A percentile compares a stretch with the other conserved stretches of the same genome.
phyloP scores from a whole-genome alignment of 1,284 basidiomycete genomes.

The Puccinia sorghi region DNA sequence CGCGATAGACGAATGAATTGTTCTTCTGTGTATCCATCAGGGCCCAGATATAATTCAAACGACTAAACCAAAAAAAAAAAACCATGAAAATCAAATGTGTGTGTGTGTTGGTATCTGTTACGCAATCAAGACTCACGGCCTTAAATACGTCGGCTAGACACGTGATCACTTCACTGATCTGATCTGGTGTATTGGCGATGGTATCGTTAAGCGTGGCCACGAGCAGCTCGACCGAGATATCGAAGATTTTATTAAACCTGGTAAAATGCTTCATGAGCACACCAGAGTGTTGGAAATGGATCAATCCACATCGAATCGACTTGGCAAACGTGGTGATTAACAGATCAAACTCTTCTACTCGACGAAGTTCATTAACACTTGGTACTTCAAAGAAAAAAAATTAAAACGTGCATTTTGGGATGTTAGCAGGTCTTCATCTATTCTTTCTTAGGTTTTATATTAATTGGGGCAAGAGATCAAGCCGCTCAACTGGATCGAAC shows the following conservation, averaged over 20 bases:
- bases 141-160: slow-evolving; percentile 25
- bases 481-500: slow-evolving; percentile 7
- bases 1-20: slow-evolving; percentile 55
- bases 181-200: not conserved
- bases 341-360: slow-evolving; percentile 38
- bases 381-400: not conserved
- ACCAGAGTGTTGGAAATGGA: slow-evolving; percentile 32
- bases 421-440: not conserved
- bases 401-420: not conserved
- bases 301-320: slow-evolving; percentile 44
- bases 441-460: too few species aligned
- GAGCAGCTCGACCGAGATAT: slow-evolving; percentile 31
- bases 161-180: slow-evolving; percentile 17
- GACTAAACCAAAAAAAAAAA: slow-evolving; percentile 18
- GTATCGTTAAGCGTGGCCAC: slow-evolving; percentile 24
- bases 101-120: not conserved
- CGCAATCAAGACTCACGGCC: slow-evolving; percentile 24
- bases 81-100: not conserved
- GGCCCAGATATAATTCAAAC: slow-evolving; percentile 35
- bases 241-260: slow-evolving; percentile 39
- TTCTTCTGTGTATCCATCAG: slow-evolving; percentile 21
- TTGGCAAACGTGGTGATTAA: slow-evolving; percentile 47
- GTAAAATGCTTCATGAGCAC: slow-evolving; percentile 34
- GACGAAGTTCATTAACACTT: slow-evolving; percentile 15
- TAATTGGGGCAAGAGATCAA: not conserved